Evolutionary conservation across 352 stramenopile genomes (phyloP), one percentile per base, ranked within the genome.

Genomic region (Pythium chondricola): DNA sequence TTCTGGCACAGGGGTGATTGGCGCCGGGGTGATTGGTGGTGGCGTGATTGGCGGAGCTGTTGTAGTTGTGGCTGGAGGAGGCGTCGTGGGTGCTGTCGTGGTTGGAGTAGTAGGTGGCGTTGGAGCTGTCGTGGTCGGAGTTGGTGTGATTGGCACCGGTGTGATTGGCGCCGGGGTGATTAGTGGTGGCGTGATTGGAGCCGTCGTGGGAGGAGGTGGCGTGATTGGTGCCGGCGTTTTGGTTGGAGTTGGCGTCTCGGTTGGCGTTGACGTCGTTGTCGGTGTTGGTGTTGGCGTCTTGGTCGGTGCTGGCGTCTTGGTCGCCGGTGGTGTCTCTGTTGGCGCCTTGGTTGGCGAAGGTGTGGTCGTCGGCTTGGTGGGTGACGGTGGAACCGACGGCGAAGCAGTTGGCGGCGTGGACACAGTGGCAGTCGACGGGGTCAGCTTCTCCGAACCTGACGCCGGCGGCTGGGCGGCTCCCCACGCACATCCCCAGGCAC

Each of bases 401-500:
- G 24, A 24, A 0, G 32, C 48, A 6, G 49, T 44, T 2, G 43
- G 27, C 6, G 60, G 43, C n/a, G n/a, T n/a, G n/a, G n/a, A n/a
- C n/a, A n/a, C n/a, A n/a, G n/a, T n/a, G n/a, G n/a, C n/a, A 16
- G 63, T 48, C 0, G 52, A 52, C 14, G 61, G 30, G 3, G 45
- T 51, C 10, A 45, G 14, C 48, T 61, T 71, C 16, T 43, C 51
- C 51, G 25, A 47, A 18, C 43, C 51, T 6, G 1, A 56, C 60
- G 4, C 56, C 68, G 6, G 65, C 48, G 14, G 57, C 61, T 6
- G 70, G 64, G 42, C 36, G 41, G 54, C 63, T 5, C 27, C 32
- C 40, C 47, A 84, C 26, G 85, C 71, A 37, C 79, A 90, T 9
- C 79, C 79, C 75, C 72, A 87, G 4, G 71, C 79, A 25, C 74